Evolutionary conservation across 169 alveolate species (phyloP), one percentile per base, ranked within the genome.

Genomic region (Babesia divergens): DNA sequence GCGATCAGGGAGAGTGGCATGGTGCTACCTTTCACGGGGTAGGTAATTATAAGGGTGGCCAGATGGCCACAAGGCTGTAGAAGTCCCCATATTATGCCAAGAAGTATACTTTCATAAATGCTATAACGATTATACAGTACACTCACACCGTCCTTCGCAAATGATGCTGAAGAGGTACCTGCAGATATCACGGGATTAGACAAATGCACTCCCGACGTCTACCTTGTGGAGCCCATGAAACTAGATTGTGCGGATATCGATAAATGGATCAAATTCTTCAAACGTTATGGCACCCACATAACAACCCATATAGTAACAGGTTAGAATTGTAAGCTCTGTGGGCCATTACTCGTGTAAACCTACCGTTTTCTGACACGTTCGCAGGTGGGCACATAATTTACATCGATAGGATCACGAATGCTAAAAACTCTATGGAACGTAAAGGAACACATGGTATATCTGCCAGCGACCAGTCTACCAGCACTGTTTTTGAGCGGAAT

Each of bases 251-350:
- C 43, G 51, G 35, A 28, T 26, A 51, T 83, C 35, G 70, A 77
- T 32, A 51, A 40, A 18, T 87, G 92, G 92, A 69, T 87, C 3
- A 56, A 77, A 40, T 83, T 87, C 74, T 87, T 87, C 74, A 65
- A 60, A 68, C 53, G 70, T 20, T 87, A 77, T 66, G 92, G 92
- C 38, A 87, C 92, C 13, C 92, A 87, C 65, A 47, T 87, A 18
- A 65, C 79, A 3, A 69, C 76, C 8, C 67, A 51, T 32, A 43
- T 64, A 6, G 20, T 69, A 11, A 62, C 47, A 56, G 88, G 88
- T 80, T 6, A 28, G 65, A 3, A 26, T 26, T 6, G n/a, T n/a
- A n/a, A n/a, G n/a, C n/a, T n/a, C n/a, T n/a, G n/a, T n/a, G n/a
- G n/a, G n/a, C n/a, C n/a, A n/a, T n/a, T n/a, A n/a, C n/a, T n/a